Conservation (phyloP, 495 filamentous ascomycete species). For the Chaetomium tenue region DNA sequence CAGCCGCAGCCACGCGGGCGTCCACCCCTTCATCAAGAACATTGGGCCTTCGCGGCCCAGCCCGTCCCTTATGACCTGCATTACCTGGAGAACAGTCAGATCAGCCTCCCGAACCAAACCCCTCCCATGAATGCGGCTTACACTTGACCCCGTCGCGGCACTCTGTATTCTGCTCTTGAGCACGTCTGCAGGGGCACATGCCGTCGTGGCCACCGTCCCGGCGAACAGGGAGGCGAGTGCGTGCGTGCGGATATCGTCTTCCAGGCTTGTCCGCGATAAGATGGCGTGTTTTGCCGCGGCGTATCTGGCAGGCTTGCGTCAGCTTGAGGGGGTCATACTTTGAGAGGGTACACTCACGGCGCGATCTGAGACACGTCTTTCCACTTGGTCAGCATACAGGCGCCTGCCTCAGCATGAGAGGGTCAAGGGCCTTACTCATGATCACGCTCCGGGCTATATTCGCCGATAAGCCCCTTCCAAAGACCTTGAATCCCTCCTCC, state of each 20-base stretch:
- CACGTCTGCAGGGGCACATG: constrained; percentile 43
- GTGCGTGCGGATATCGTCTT: constrained; percentile 40
- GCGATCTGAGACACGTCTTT: constrained; percentile 42
- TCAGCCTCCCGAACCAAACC: background rate
- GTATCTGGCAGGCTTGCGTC: constrained; percentile 24
- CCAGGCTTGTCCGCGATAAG: constrained; percentile 28
- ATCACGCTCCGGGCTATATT: constrained; percentile 43
- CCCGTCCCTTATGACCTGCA: constrained; percentile 32
- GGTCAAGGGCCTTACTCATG: constrained; percentile 35
- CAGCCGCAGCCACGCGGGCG: constrained; percentile 42
- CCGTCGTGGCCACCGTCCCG: constrained; percentile 42
- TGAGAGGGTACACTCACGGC: constrained; percentile 26
- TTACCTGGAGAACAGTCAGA: constrained; percentile 21
- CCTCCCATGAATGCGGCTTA: background rate
- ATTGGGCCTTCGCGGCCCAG: constrained; percentile 37
- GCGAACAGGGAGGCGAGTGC: constrained; percentile 38
- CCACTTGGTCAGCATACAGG: background rate
- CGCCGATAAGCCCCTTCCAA: constrained; percentile 38
- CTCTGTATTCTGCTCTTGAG: constrained; percentile 44
- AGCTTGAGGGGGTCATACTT: background rate
- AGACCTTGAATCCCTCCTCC: constrained; percentile 39
- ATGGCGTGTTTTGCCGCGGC: constrained; percentile 35
- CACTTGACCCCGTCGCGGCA: constrained; percentile 26
- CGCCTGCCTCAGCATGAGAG: background rate
- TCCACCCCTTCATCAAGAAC: constrained; percentile 47